Evolutionary conservation across 1,284 basidiomycete genomes (phyloP), one percentile per base, ranked within the genome.

Genomic region (Sanghuangporus weigelae): DNA sequence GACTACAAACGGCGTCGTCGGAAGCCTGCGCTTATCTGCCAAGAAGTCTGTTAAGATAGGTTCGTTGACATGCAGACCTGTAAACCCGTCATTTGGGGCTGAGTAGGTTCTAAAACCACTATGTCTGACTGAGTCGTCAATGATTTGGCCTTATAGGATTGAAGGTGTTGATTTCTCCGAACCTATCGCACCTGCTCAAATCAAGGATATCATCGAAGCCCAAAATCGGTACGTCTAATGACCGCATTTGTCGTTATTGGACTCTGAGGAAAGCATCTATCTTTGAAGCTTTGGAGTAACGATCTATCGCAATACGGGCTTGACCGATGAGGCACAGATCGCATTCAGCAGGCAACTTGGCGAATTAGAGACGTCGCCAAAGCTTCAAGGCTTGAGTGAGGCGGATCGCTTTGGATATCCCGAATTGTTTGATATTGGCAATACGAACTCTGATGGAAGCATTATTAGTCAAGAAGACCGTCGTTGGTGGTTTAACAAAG

Each of bases 301-400:
- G 23, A 66, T 72, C 36, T 72, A 71, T 62, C 66, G 71, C 26
- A 66, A 69, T 31, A 72, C 71, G 3, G 69, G 69, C 4, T 53
- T 72, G 7, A 63, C 67, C 39, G 68, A 72, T 50, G 63, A 62
- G 40, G 36, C 63, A 19, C 69, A 71, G 42, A 66, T 72, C 26
- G 67, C 66, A 11, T 72, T 71, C 50, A 69, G 68, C 7, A 66
- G 67, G 16, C 65, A 71, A 48, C 61, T 72, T 3, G 71, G 71
- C 35, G 51, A 66, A 39, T 63, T 69, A 12, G 69, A 70, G 48
- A 64, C 67, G 62, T 64, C 65, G n/a, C 67, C 67, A 12, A 67
- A 67, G 57, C 64, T 68, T 56, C 59, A 58, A 39, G 63, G 67
- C 7, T 67, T 64, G 21, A 67, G 68, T 23, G 57, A 63, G 21